phyloP scores from a whole-genome alignment of 257 asterid genomes.

The Fraxinus excelsior region DNA sequence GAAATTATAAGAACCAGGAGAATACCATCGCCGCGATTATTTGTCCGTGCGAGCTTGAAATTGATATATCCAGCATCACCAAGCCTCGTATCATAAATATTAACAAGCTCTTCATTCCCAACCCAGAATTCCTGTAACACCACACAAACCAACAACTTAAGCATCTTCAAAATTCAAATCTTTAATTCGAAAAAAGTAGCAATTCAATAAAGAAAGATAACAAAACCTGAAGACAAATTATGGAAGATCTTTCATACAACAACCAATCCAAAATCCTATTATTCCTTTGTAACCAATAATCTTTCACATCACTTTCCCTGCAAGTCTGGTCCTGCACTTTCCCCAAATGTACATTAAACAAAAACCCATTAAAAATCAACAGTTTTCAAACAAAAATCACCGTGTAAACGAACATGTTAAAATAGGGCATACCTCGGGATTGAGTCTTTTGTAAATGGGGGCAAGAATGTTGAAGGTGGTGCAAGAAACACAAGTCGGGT shows the following conservation, averaged over 20 bases:
- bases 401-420: not conserved
- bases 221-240: conserved; percentile 93
- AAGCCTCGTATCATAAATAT: conserved; percentile 83
- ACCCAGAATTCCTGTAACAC: conserved; percentile 88
- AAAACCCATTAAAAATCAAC: not conserved
- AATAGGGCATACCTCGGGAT: conserved; percentile 49
- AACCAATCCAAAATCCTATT: conserved; percentile 87
- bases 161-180: not conserved
- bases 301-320: conserved; percentile 91
- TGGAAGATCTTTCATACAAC: conserved; percentile 87
- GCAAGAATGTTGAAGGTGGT: conserved; percentile 97
- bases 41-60: conserved; percentile 92
- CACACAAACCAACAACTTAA: conserved; percentile 10
- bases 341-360: conserved; percentile 31
- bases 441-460: conserved; percentile 89
- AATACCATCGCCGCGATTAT: conserved; percentile 98
- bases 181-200: conserved; percentile 1
- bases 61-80: conserved; percentile 89
- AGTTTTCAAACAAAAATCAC: conserved; percentile 5
- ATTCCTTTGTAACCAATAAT: conserved; percentile 83
- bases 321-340: conserved; percentile 75
- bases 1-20: not conserved
- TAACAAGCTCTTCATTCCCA: conserved; percentile 93
- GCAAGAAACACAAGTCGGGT: conserved; percentile 83
- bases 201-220: conserved; percentile 5